Base-by-base conservation (phyloP, 2,329 filamentous ascomycete genomes). In the Ilyonectria robusta region DNA sequence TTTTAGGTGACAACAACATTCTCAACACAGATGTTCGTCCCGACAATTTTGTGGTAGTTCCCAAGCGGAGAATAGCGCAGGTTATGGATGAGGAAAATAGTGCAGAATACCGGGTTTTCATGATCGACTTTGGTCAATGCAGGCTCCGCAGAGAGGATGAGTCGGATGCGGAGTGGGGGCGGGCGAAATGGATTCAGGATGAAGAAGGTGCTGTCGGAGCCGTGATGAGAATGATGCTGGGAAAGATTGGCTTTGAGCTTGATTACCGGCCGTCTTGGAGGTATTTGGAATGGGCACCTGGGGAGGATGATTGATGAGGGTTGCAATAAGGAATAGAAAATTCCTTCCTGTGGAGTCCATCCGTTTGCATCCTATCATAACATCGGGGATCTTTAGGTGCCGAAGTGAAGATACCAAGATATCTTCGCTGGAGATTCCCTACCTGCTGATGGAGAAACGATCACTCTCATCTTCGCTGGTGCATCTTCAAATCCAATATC, bases 51-150 rank as follows among this genome's bases (percentile, higher is more conserved):
- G 63, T 78, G 1, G 57, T 74, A 19, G 44, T 65, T 6, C 48
- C 47, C 2, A 58, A 31, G 42, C 2, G 11, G 61, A 26, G 26
- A 26, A 26, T 1, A 26, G 26, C 1, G 26, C 1, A 26, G 26
- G 26, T 6, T 5, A 26, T 26, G 5, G 26, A 26, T 26, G 26
- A 26, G 26, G 50, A 8, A 17, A 35, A 35, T 11, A 21, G 26
- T 2, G 48, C 3, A 0, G 17, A 15, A 6, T 74, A 68, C 31
- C 60, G 48, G 1, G 71, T 76, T 8, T 72, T 66, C n/a, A 77
- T 76, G 72, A 68, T 75, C 37, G 74, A 77, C 44, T 77, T 77
- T 68, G 76, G 67, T 0, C 65, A 62, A 19, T 69, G 64, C 50
- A 65, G 74, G 23, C 10, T 76, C 2, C 70, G 72, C 7, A 26